These are phyloP conservation scores for Tinospora cordifolia DNA, from an alignment of 164 flowering plant genomes.

Conservation along the genomic window DNA sequence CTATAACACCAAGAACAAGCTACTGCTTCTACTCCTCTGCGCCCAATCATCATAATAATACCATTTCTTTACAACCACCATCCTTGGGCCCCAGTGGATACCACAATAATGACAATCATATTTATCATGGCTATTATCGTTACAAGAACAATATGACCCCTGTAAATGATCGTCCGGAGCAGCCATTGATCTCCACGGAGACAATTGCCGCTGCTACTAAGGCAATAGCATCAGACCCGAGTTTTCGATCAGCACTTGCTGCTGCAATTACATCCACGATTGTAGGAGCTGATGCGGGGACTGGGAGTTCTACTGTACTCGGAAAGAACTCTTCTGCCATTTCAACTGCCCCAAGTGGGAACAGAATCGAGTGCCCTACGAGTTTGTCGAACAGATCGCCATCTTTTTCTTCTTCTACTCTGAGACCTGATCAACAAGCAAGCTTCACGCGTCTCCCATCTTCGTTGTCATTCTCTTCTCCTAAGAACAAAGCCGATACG, in stretches of 20 bases:
- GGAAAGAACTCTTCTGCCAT: slow-evolving; percentile 9
- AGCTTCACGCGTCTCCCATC: slow-evolving; percentile 32
- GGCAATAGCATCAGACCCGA: slow-evolving; percentile 79
- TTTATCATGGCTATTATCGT: no score
- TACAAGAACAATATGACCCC: slow-evolving; percentile 24
- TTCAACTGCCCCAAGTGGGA: neutral
- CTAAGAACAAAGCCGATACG: slow-evolving; percentile 20
- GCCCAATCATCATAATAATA: no score
- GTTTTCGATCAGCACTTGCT: slow-evolving; percentile 66
- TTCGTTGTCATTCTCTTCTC: slow-evolving; percentile 34
- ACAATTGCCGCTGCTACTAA: slow-evolving; percentile 72
- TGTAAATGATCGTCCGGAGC: neutral
- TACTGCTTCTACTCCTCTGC: slow-evolving; percentile 48
- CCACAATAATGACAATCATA: slow-evolving; percentile 12
- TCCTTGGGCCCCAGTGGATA: slow-evolving; percentile 32
- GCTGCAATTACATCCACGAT: slow-evolving; percentile 63
- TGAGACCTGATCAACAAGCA: slow-evolving; percentile 26
- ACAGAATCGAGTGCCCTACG: no score
- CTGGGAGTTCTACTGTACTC: slow-evolving; percentile 7
- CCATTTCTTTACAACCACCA: slow-evolving; percentile 17
- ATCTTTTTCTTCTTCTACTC: slow-evolving; percentile 25
- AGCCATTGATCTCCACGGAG: slow-evolving; percentile 24
- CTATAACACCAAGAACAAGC: slow-evolving; percentile 16
- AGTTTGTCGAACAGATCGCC: slow-evolving; percentile 1
- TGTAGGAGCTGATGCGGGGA: slow-evolving; percentile 31